Conservation (phyloP, 148 eudicot species). For the Vaccinium myrtillus region DNA sequence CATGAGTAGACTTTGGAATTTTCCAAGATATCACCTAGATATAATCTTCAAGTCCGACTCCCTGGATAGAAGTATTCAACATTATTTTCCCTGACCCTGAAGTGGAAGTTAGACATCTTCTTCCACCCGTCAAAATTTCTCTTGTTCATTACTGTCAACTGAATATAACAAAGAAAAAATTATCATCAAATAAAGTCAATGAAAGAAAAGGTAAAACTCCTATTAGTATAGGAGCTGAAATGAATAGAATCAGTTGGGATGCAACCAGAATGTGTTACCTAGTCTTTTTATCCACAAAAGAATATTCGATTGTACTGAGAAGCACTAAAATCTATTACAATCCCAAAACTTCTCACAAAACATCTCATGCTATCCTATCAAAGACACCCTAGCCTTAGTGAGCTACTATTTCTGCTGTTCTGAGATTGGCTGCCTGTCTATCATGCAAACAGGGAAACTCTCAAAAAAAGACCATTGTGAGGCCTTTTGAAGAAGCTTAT, state of each 20-base stretch:
- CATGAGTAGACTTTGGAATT: not conserved
- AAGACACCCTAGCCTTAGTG: too few relatives aligned
- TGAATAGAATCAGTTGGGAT: not conserved
- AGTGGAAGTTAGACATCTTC: constrained; percentile 62
- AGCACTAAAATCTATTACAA: not conserved
- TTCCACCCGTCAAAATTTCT: constrained; percentile 27
- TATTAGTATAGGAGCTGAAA: not conserved
- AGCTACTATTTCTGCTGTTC: too few relatives aligned
- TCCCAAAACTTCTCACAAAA: not conserved
- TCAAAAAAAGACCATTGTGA: too few relatives aligned
- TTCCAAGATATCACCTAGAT: not conserved
- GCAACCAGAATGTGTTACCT: not conserved
- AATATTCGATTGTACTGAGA: not conserved
- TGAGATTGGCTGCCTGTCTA: too few relatives aligned
- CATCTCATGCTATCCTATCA: too few relatives aligned
- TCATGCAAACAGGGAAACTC: too few relatives aligned
- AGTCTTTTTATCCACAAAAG: not conserved
- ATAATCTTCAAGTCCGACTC: constrained; percentile 41
- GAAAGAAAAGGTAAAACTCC: not conserved
- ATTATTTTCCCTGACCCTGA: constrained; percentile 63
- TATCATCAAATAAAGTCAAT: not conserved
- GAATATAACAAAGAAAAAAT: constrained; percentile 17
- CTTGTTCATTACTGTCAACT: constrained; percentile 74
- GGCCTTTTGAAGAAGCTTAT: too few relatives aligned
- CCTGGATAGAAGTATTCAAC: constrained; percentile 88